Evolutionary conservation across 108 stramenopile genomes (phyloP), one percentile per base, ranked within the genome.

Genomic region (Cyclotella atomus): DNA sequence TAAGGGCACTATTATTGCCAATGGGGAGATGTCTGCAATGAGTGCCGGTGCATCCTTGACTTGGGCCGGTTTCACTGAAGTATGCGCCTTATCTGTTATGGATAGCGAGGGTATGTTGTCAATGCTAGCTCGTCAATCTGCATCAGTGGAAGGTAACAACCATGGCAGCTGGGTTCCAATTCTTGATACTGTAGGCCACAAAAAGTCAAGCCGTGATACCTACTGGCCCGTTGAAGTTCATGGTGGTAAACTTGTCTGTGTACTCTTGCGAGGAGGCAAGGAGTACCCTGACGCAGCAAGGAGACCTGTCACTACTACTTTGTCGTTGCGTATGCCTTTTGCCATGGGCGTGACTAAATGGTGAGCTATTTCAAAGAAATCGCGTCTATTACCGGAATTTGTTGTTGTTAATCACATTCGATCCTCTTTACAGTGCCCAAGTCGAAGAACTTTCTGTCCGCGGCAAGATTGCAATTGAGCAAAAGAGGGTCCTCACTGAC

Each of bases 61-160:
- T n/a, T 95, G 94, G 91, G 82, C 77, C 15, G 94, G 94, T 10
- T 95, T 95, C 55, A 91, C 78, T 59, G 88, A 87, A 59, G 88
- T 87, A 9, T 77, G 68, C 34, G 83, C 90, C 10, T 78, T 93
- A 3, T 68, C 83, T 70, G 86, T 87, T 0, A 89, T 91, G 88
- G 94, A 92, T 41, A 75, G 72, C 2, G 89, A 90, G 32, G 94
- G 94, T 38, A 90, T 91, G 88, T 41, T 91, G 30, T 90, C 89
- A 27, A 91, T 94, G 93, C 83, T 91, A 27, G 76, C 83, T 23
- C 69, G 66, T 38, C 60, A 65, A 28, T 27, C 65, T n/a, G 24
- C 35, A n/a, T 6, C 56, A 5, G 66, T 35, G 19, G 62, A 54
- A 17, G 24, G 57, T 2, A 12, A 20, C 5, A 30, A 10, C 19